Percentiles rank a stretch among this genome's conserved stretches.
These are phyloP conservation scores for Monilinia polystroma DNA, from an alignment of 2,329 filamentous ascomycete genomes.

Conservation along the genomic window DNA sequence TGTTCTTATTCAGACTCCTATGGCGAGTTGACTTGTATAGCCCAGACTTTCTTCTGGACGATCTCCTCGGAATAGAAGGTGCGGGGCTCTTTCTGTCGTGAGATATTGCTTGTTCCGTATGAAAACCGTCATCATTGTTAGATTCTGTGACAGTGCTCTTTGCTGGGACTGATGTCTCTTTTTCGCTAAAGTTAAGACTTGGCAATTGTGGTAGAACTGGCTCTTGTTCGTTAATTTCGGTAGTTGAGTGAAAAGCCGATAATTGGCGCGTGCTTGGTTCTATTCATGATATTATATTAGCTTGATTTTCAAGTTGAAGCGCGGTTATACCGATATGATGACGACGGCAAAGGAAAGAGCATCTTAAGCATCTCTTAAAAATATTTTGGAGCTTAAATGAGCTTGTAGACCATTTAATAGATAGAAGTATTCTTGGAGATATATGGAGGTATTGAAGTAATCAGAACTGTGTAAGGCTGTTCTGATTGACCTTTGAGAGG, in stretches of 20 bases:
- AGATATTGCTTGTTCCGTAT: conserved; percentile 1
- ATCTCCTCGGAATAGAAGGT: conserved; percentile 32
- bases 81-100: conserved; percentile 28
- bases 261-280: not conserved
- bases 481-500: conserved; percentile 15
- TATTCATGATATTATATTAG: not conserved
- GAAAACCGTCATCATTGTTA: not conserved
- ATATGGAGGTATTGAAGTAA: not conserved
- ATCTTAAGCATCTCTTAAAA: not conserved
- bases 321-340: not conserved
- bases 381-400: too few relatives aligned
- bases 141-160: not conserved
- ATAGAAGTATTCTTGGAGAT: not conserved
- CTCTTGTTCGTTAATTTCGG: not conserved
- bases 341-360: not conserved
- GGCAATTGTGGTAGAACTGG: conserved; percentile 9
- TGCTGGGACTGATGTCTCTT: not conserved
- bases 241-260: not conserved
- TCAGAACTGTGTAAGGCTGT: not conserved
- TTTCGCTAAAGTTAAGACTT: conserved; percentile 16
- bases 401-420: not conserved
- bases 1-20: conserved; percentile 3
- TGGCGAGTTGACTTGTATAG: conserved; percentile 20
- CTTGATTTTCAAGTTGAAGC: not conserved
- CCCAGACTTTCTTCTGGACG: conserved; percentile 30